phyloP scores from a whole-genome alignment of 208 protist genomes.

The Spongospora subterranea region DNA sequence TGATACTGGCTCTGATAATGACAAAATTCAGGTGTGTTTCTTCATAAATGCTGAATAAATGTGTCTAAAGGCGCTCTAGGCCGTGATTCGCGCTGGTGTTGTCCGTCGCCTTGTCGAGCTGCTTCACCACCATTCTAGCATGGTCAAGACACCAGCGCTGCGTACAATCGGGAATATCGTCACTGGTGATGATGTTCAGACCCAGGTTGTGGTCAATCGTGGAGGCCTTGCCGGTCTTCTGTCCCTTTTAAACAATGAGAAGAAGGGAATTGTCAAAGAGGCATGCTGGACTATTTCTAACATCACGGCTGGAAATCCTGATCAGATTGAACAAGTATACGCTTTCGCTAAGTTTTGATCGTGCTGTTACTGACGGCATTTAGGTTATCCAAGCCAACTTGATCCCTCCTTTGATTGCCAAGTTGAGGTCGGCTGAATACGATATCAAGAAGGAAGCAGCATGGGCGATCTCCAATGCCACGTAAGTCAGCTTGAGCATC shows the following conservation, averaged over 20 bases:
- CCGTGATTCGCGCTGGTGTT: constrained; percentile 87
- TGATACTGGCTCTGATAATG: constrained; percentile 78
- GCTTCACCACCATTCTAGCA: constrained; percentile 76
- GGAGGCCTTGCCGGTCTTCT: constrained; percentile 81
- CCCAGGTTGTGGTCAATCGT: constrained; percentile 90
- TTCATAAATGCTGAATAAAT: neutral
- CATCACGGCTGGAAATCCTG: constrained; percentile 91
- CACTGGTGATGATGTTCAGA: constrained; percentile 94
- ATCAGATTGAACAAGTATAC: constrained; percentile 87
- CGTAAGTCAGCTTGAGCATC: constrained; percentile 23
- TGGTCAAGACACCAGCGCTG: constrained; percentile 90
- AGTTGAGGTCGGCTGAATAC: constrained; percentile 85
- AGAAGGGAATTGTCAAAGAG: constrained; percentile 92
- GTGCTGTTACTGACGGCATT: neutral
- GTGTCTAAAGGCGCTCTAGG: no score
- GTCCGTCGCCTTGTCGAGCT: constrained; percentile 87
- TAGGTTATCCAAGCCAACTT: constrained; percentile 81
- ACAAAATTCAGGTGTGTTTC: constrained; percentile 83
- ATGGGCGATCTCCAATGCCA: constrained; percentile 95
- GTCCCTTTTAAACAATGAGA: constrained; percentile 77
- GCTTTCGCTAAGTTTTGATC: neutral
- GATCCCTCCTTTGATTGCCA: constrained; percentile 85
- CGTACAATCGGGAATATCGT: constrained; percentile 96
- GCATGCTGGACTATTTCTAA: constrained; percentile 98
- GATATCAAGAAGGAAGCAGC: constrained; percentile 96